These are phyloP conservation scores for Sonneratia caseolaris DNA, from an alignment of 345 rosid species.

Conservation along the genomic window DNA sequence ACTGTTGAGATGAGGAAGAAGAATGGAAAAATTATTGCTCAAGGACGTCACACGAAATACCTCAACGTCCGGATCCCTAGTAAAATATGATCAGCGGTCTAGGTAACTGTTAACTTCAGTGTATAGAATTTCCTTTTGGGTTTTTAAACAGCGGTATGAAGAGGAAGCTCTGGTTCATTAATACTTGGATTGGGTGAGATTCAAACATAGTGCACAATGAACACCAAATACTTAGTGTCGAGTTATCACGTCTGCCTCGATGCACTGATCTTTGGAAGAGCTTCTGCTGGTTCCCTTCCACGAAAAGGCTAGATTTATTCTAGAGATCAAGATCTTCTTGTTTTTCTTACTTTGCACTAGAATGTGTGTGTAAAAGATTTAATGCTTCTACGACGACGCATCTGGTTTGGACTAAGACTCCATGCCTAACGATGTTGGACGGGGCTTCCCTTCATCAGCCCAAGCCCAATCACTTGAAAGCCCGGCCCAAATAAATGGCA, in stretches of 20 bases:
- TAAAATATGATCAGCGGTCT: not conserved
- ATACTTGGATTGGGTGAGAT: not conserved
- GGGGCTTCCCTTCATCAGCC: too few species aligned
- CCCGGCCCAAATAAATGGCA: too few species aligned
- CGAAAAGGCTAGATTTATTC: too few species aligned
- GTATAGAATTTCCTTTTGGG: not conserved
- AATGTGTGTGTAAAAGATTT: too few species aligned
- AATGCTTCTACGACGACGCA: too few species aligned
- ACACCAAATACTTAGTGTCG: not conserved
- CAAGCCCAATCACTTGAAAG: too few species aligned
- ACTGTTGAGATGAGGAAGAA: slow-evolving; percentile 82
- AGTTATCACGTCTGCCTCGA: not conserved
- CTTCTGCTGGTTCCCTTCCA: too few species aligned
- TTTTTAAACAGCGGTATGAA: not conserved
- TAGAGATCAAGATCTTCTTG: too few species aligned
- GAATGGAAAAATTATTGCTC: slow-evolving; percentile 72
- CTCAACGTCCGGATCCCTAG: slow-evolving; percentile 20
- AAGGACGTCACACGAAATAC: slow-evolving; percentile 90
- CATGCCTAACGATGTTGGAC: too few species aligned
- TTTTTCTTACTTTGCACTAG: too few species aligned
- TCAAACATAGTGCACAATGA: not conserved
- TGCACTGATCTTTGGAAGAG: not conserved
- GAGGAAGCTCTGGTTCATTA: not conserved
- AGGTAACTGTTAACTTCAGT: not conserved
- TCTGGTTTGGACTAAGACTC: too few species aligned